Percentiles rank a stretch among this genome's conserved stretches.
These are phyloP conservation scores for Malassezia slooffiae DNA, from an alignment of 1,284 basidiomycete genomes.

Conservation along the genomic window DNA sequence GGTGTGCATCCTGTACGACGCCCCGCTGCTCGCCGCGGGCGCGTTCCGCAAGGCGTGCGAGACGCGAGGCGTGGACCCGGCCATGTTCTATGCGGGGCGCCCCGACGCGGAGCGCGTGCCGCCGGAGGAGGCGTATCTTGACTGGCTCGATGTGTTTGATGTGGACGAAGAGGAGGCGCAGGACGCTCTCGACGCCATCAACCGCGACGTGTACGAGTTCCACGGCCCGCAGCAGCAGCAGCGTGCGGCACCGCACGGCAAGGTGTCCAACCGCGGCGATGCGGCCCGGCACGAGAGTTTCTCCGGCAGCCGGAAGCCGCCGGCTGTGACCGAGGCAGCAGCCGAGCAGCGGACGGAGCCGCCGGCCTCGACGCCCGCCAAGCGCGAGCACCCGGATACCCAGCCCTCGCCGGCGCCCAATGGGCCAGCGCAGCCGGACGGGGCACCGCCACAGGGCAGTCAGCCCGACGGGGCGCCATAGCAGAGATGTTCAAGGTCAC, in stretches of 20 bases:
- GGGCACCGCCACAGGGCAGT: neutral
- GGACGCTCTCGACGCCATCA: slow-evolving; percentile 22
- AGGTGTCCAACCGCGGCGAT: too few species aligned
- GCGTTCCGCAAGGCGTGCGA: slow-evolving; percentile 34
- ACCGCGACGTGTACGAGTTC: slow-evolving; percentile 28
- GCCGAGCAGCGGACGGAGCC: too few species aligned
- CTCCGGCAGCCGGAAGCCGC: too few species aligned
- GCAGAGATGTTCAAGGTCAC: too few species aligned
- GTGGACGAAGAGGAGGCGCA: slow-evolving; percentile 33
- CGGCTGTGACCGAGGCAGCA: too few species aligned
- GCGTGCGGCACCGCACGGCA: neutral
- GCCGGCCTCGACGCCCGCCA: too few species aligned
- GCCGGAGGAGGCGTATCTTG: slow-evolving; percentile 8
- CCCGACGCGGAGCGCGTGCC: slow-evolving; percentile 9
- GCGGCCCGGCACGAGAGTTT: too few species aligned
- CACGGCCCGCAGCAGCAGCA: slow-evolving; percentile 16
- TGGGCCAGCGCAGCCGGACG: neutral
- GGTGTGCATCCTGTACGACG: slow-evolving; percentile 32
- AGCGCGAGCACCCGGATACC: neutral
- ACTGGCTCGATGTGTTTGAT: slow-evolving; percentile 36
- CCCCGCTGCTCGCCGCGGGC: slow-evolving; percentile 37
- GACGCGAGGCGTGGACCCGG: slow-evolving; percentile 17
- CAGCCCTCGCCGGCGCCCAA: neutral
- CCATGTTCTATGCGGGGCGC: slow-evolving; percentile 15
- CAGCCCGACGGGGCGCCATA: too few species aligned